Percentiles rank a stretch among this genome's conserved stretches.
Conservation (phyloP, 306 rosid species). For the Trichosanthes cucumerina region DNA sequence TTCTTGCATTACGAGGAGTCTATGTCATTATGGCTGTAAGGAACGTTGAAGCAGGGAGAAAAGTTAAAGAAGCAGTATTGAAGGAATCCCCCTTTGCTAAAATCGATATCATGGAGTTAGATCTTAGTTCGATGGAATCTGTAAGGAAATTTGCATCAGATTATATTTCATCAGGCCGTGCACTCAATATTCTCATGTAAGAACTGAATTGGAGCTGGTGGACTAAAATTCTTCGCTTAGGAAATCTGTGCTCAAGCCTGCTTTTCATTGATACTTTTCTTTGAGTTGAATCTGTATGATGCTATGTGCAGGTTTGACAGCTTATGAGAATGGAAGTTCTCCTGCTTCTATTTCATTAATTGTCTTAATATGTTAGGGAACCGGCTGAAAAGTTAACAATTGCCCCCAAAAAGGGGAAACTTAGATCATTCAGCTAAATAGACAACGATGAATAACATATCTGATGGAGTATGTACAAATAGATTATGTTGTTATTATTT, state of each 20-base stretch:
- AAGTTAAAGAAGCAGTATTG: conserved; percentile 33
- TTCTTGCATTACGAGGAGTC: conserved; percentile 52
- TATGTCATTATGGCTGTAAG: conserved; percentile 83
- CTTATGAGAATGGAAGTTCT: neutral
- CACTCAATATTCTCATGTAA: conserved; percentile 54
- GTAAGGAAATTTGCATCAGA: conserved; percentile 63
- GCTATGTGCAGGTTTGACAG: neutral
- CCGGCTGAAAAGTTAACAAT: neutral
- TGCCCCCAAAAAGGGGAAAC: neutral
- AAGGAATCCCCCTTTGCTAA: conserved; percentile 40
- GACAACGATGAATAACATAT: neutral
- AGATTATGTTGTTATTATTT: neutral
- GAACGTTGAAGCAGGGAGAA: conserved; percentile 37
- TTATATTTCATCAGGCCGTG: conserved; percentile 32
- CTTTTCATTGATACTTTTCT: neutral
- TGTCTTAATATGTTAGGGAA: neutral
- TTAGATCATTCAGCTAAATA: neutral
- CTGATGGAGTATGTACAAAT: neutral
- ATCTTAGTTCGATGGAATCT: conserved; percentile 53
- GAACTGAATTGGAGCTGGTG: neutral
- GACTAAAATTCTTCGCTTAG: neutral
- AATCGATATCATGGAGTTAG: conserved; percentile 61
- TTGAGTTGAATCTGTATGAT: neutral
- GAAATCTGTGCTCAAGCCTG: neutral
- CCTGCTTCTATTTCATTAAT: neutral